Evolutionary conservation across 129 eudicot genomes (phyloP), one percentile per base, ranked within the genome.

Genomic region (Apium graveolens): DNA sequence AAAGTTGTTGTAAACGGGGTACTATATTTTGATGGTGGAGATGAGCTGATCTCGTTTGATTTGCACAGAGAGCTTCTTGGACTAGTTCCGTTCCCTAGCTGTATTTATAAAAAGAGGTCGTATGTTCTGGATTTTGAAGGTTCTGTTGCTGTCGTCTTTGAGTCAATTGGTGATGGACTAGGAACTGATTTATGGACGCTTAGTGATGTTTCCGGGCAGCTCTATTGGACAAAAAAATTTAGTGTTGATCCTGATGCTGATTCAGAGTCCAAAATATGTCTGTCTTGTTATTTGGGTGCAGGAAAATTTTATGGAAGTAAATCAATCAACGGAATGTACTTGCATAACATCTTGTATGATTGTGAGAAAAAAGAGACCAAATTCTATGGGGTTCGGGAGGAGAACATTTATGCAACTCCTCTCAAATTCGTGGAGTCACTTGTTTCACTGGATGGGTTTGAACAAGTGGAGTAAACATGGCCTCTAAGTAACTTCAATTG

Each of bases 401-500:
- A n/a, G 32, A 29, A 29, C 38, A 32, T 26, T 7, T 9, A 57
- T 57, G 71, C 39, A 27, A 11, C 39, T 13, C 39, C 39, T 65
- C 21, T 65, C 10, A 31, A 31, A 32, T 65, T 29, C 7, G 21
- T 29, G 8, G 38, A 65, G 71, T 27, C 38, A 27, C 71, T 65
- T 65, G 71, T 32, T 65, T 65, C 71, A 65, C 37, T 65, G 7
- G 11, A 65, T 11, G 71, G 71, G 35, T 65, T 65, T 31, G 71
- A 65, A 65, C 71, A 65, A 65, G 71, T 65, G 71, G 71, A 65
- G 39, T 65, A n/a, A 31, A 49, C 14, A 27, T 65, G 71, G 8
- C 3, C 31, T 21, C 38, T 27, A 31, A 27, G 17, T 16, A 10
- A 29, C 32, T 31, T 16, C 14, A 7, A n/a, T 8, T 9, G n/a